Conservation (phyloP, 805 yeast genomes). For the Barnettozyma populi region DNA sequence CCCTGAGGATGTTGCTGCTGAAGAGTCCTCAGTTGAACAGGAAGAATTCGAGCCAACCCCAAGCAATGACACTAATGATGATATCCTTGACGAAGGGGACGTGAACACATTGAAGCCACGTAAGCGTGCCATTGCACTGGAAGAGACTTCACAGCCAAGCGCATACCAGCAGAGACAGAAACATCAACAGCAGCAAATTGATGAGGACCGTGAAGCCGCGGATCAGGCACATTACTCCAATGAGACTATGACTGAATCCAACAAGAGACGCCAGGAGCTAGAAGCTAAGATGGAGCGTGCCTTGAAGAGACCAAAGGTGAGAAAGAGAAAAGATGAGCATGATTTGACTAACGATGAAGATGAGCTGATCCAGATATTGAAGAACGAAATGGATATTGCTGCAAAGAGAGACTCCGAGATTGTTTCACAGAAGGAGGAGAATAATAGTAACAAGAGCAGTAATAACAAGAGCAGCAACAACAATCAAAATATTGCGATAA, state of each 20-base stretch:
- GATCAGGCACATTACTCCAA: conserved; percentile 23
- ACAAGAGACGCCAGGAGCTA: conserved; percentile 62
- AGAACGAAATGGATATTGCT: conserved; percentile 85
- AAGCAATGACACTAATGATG: not conserved
- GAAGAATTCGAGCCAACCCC: not conserved
- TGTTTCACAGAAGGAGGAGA: conserved; percentile 26
- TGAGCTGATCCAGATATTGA: conserved; percentile 74
- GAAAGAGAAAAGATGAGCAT: conserved; percentile 76
- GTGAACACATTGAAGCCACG: conserved; percentile 16
- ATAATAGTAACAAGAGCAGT: conserved; percentile 16
- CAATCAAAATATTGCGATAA: conserved; percentile 38
- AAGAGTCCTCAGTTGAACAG: not conserved
- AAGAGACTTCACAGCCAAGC: conserved; percentile 8
- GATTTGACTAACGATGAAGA: conserved; percentile 95
- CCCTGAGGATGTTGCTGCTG: conserved; percentile 12
- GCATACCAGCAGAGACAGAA: conserved; percentile 1
- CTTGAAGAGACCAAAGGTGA: conserved; percentile 56
- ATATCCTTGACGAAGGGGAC: conserved; percentile 26
- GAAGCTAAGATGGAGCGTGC: conserved; percentile 81
- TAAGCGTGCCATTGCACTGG: conserved; percentile 15
- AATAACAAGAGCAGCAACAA: conserved; percentile 17
- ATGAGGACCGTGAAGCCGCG: conserved; percentile 12
- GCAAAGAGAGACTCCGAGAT: conserved; percentile 68
- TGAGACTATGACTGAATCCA: conserved; percentile 21
- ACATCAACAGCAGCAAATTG: conserved; percentile 1